Evolutionary conservation across 2,329 filamentous ascomycete species (phyloP).

Genomic region (Penicillium digitatum): DNA sequence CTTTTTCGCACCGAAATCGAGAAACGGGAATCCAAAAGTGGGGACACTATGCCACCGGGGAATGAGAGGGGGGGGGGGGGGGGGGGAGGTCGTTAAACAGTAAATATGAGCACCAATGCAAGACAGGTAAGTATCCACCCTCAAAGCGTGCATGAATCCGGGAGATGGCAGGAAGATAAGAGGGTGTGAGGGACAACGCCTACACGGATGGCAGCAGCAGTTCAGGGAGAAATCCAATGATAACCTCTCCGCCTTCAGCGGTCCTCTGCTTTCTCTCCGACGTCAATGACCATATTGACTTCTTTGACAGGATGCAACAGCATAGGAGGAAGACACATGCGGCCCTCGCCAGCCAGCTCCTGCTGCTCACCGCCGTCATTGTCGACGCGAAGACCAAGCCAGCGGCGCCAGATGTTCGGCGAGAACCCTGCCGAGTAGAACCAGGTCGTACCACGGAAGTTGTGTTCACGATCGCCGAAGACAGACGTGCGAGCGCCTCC

Average conservation of each 20-base stretch:
- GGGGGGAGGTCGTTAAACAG: slow-evolving; percentile 10
- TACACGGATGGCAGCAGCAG: neutral
- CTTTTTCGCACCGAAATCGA: slow-evolving; percentile 6
- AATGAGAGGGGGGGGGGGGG: neutral
- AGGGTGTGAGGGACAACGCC: neutral
- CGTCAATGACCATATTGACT: slow-evolving; percentile 54
- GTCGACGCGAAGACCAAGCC: slow-evolving; percentile 77
- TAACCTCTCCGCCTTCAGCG: slow-evolving; percentile 8
- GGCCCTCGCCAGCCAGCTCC: slow-evolving; percentile 68
- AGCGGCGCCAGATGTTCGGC: slow-evolving; percentile 74
- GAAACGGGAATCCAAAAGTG: slow-evolving; percentile 4
- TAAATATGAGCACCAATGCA: neutral
- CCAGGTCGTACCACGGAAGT: slow-evolving; percentile 82
- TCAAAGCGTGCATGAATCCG: neutral
- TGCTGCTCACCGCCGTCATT: slow-evolving; percentile 74
- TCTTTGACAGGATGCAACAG: slow-evolving; percentile 83
- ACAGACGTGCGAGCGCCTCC: slow-evolving; percentile 70
- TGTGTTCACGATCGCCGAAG: slow-evolving; percentile 82
- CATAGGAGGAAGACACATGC: slow-evolving; percentile 90
- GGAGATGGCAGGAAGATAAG: neutral
- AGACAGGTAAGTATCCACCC: neutral
- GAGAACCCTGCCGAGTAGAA: slow-evolving; percentile 86
- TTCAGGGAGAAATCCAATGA: neutral
- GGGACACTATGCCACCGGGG: neutral
- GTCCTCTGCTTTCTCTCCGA: slow-evolving; percentile 27